Evolutionary conservation across 345 rosid genomes (phyloP).

Genomic region (Camelina neglecta): DNA sequence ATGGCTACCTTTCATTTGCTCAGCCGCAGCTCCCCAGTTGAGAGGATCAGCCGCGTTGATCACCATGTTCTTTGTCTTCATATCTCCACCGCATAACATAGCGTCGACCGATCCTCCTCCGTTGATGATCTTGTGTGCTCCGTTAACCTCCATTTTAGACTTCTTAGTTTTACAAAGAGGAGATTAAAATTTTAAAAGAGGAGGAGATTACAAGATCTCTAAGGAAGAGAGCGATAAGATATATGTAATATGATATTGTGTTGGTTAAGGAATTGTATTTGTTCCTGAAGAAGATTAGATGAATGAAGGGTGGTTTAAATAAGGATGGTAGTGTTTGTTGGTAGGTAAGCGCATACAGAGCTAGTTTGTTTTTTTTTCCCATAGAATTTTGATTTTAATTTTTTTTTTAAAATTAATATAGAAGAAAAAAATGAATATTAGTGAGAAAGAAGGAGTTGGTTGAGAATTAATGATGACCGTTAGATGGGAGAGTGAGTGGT

Average conservation of each 20-base stretch:
- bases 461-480: conserved; percentile 42
- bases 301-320: conserved; percentile 44
- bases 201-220: conserved; percentile 25
- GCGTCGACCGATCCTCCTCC: conserved; percentile 19
- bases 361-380: not conserved
- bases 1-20: conserved; percentile 82
- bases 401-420: not conserved
- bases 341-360: conserved; percentile 45
- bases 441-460: conserved; percentile 40
- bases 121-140: conserved; percentile 9
- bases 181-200: no score
- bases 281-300: conserved; percentile 44
- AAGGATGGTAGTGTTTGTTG: conserved; percentile 41
- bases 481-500: conserved; percentile 37
- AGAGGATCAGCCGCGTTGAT: conserved; percentile 55
- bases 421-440: not conserved
- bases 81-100: conserved; percentile 43
- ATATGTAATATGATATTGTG: not conserved
- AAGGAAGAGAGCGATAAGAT: conserved; percentile 17
- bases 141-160: conserved; percentile 37
- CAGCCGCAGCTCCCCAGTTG: conserved; percentile 74
- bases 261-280: conserved; percentile 37
- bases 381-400: not conserved
- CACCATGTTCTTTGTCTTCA: conserved; percentile 25
- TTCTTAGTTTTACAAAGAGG: not conserved